These are phyloP conservation scores for Actinomucor elegans DNA, from an alignment of 371 early-diverging fungal species.

Conservation along the genomic window DNA sequence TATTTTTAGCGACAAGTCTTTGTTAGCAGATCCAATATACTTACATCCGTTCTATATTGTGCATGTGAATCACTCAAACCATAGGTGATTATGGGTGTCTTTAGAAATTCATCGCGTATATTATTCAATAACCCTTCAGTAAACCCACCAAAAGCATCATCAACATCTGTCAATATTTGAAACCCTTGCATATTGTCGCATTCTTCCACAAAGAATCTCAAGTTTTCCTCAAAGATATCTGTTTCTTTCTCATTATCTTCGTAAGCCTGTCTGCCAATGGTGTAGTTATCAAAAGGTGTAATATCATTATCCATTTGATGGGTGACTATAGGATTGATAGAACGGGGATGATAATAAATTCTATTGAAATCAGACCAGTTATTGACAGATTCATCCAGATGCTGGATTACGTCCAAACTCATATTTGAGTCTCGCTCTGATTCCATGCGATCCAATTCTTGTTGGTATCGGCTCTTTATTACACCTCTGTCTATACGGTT, in stretches of 20 bases:
- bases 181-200: conserved; percentile 88
- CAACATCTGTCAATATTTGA: conserved; percentile 71
- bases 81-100: conserved; percentile 68
- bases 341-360: conserved; percentile 73
- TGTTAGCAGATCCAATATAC: no score
- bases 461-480: conserved; percentile 53
- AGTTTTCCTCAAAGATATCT: conserved; percentile 72
- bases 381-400: conserved; percentile 44
- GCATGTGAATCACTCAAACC: conserved; percentile 44
- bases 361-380: conserved; percentile 86
- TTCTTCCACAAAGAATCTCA: conserved; percentile 82
- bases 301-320: conserved; percentile 68
- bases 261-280: conserved; percentile 71
- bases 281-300: conserved; percentile 72
- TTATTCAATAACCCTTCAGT: conserved; percentile 61
- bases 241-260: conserved; percentile 60
- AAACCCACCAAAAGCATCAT: conserved; percentile 81
- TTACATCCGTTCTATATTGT: conserved; percentile 34
- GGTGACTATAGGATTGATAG: conserved; percentile 59
- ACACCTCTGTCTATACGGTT: conserved; percentile 36
- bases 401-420: conserved; percentile 23
- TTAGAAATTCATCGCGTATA: conserved; percentile 78
- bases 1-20: not conserved
- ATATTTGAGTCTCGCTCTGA: conserved; percentile 15
- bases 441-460: conserved; percentile 52